Evolutionary conservation across 202 grass and related monocot genomes (phyloP).

Genomic region (Dendrocalamus latiflorus): DNA sequence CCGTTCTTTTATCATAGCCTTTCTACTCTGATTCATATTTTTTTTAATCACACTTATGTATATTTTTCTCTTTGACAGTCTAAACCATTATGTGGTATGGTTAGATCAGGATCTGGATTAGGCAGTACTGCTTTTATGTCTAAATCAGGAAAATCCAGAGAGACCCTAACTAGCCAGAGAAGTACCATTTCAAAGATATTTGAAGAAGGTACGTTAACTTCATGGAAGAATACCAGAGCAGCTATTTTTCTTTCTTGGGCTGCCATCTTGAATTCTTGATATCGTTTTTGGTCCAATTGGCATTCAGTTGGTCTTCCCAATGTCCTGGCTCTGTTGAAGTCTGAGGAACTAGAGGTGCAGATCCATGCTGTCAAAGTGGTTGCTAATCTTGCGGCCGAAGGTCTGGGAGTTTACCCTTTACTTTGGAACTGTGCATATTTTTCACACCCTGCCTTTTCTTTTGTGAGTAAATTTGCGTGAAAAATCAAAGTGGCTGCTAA

Average conservation of each 20-base stretch:
- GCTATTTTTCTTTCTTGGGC: neutral
- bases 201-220: constrained; percentile 69
- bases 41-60: constrained; percentile 6
- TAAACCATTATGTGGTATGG: constrained; percentile 46
- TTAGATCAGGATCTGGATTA: constrained; percentile 58
- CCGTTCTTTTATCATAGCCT: neutral
- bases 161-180: constrained; percentile 52
- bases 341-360: constrained; percentile 80
- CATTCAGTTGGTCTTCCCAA: constrained; percentile 68
- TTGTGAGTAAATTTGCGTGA: neutral
- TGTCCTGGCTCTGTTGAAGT: constrained; percentile 83
- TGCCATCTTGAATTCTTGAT: constrained; percentile 29
- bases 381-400: constrained; percentile 95
- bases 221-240: constrained; percentile 5
- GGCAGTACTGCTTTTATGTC: constrained; percentile 31
- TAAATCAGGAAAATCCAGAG: constrained; percentile 64
- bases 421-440: constrained; percentile 15
- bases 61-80: constrained; percentile 39
- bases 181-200: constrained; percentile 86
- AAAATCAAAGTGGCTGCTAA: too few species aligned
- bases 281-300: constrained; percentile 28
- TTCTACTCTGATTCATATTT: neutral
- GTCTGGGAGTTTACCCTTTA: constrained; percentile 9
- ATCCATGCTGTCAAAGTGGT: constrained; percentile 76
- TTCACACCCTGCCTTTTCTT: neutral